Percentiles rank a stretch among this genome's conserved stretches.
phyloP scores from a whole-genome alignment of 2,329 filamentous ascomycete genomes.

The Fusarium dimerum region DNA sequence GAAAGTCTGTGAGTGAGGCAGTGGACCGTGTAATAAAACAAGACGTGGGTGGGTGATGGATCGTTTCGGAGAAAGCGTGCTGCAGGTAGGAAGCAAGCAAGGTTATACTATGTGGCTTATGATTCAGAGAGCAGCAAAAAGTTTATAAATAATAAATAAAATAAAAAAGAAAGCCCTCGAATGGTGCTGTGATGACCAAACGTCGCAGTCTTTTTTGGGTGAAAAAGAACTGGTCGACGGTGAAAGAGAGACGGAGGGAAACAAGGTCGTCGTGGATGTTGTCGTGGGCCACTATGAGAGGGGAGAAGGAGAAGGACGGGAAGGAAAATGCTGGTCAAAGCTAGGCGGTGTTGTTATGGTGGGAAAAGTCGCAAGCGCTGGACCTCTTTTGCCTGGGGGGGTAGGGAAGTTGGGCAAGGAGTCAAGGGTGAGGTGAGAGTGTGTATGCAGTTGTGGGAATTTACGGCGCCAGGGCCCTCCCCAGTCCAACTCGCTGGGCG shows the following conservation, averaged over 20 bases:
- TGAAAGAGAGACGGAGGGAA: neutral
- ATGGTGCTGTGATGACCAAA: constrained; percentile 4
- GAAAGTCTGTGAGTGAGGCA: constrained; percentile 10
- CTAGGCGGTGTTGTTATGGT: constrained; percentile 31
- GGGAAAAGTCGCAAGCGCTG: constrained; percentile 32
- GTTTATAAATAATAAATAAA: constrained; percentile 7
- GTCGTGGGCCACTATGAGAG: constrained; percentile 6
- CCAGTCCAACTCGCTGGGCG: constrained; percentile 3
- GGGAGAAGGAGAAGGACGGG: constrained; percentile 11
- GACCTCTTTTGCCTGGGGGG: neutral
- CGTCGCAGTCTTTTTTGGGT: neutral
- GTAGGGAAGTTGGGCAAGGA: constrained; percentile 23
- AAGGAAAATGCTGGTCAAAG: constrained; percentile 22
- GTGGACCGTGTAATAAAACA: constrained; percentile 18
- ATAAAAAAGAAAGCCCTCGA: neutral
- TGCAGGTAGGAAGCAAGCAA: constrained; percentile 4
- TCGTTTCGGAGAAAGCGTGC: constrained; percentile 9
- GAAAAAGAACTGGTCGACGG: constrained; percentile 6
- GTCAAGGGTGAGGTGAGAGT: constrained; percentile 18
- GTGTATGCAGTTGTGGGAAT: constrained; percentile 24
- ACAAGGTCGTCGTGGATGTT: constrained; percentile 14
- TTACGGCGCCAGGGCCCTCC: constrained; percentile 25
- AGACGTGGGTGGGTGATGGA: constrained; percentile 9
- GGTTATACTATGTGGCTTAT: constrained; percentile 5
- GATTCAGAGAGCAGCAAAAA: constrained; percentile 21